phyloP scores from a whole-genome alignment of 2,329 filamentous ascomycete genomes.

The Penicillium sp. region DNA sequence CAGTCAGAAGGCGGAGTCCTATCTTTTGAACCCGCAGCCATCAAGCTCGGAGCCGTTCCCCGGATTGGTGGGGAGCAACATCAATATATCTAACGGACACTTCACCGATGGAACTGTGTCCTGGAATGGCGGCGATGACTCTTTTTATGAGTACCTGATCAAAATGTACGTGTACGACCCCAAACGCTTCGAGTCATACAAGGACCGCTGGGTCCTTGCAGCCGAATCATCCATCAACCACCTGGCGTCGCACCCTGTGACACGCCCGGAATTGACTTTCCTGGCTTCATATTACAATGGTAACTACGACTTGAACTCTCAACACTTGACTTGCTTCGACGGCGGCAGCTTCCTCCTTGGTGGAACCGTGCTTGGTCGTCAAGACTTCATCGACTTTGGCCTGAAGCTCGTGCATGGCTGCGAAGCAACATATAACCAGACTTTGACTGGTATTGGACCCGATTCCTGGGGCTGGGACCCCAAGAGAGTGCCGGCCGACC shows the following conservation, averaged over 20 bases:
- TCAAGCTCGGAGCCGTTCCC: slow-evolving; percentile 70
- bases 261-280: slow-evolving; percentile 72
- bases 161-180: slow-evolving; percentile 87
- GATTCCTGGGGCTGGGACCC: slow-evolving; percentile 68
- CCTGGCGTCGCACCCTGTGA: slow-evolving; percentile 67
- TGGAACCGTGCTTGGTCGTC: slow-evolving; percentile 66
- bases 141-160: slow-evolving; percentile 86
- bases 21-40: slow-evolving; percentile 69
- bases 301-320: slow-evolving; percentile 38
- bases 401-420: slow-evolving; percentile 72
- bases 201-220: slow-evolving; percentile 73
- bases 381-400: slow-evolving; percentile 73
- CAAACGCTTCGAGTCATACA: slow-evolving; percentile 63
- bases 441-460: slow-evolving; percentile 74
- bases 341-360: slow-evolving; percentile 85
- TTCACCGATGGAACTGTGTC: slow-evolving; percentile 70
- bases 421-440: slow-evolving; percentile 70
- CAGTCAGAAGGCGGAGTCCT: slow-evolving; percentile 67
- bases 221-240: slow-evolving; percentile 74
- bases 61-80: slow-evolving; percentile 69
- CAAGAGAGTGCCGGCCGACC: slow-evolving; percentile 48
- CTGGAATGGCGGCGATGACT: slow-evolving; percentile 77
- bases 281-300: slow-evolving; percentile 41
- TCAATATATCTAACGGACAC: slow-evolving; percentile 65
- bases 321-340: slow-evolving; percentile 73